phyloP scores from a whole-genome alignment of 2,329 filamentous ascomycete species.

The Aureobasidium namibiae region DNA sequence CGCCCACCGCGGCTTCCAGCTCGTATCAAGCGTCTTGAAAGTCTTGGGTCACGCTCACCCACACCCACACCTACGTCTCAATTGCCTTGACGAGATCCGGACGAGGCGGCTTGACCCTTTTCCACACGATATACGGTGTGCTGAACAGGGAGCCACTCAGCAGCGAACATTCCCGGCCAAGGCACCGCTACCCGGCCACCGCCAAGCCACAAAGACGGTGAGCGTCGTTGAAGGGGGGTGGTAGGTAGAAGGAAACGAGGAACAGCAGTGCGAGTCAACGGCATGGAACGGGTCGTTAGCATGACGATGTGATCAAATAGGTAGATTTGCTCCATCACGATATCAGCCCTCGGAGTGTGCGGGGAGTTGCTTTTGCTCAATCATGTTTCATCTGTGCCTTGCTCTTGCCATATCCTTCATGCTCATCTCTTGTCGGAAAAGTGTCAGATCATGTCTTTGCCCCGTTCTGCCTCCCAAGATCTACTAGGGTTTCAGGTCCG shows the following conservation, averaged over 20 bases:
- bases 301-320: not conserved
- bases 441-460: not conserved
- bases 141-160: not conserved
- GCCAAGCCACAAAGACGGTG: conserved; percentile 12
- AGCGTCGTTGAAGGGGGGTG: not conserved
- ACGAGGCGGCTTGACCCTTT: not conserved
- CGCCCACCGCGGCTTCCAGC: not conserved
- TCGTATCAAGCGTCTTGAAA: not conserved
- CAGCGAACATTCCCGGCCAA: conserved; percentile 5
- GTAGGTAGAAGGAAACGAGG: not conserved
- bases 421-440: not conserved
- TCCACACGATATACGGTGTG: conserved; percentile 6
- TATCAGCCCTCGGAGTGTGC: not conserved
- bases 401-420: conserved; percentile 1
- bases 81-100: not conserved
- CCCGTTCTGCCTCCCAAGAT: not conserved
- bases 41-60: conserved; percentile 7
- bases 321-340: not conserved
- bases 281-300: conserved; percentile 9
- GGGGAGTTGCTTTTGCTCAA: not conserved
- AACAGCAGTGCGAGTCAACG: not conserved
- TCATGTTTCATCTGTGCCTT: conserved; percentile 6
- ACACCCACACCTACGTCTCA: not conserved
- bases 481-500: not conserved
- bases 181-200: conserved; percentile 5